A percentile compares a stretch with the other conserved stretches of the same genome.
Conservation (phyloP, 2,329 filamentous ascomycete genomes). For the Lecanoromycetidae sp. region DNA sequence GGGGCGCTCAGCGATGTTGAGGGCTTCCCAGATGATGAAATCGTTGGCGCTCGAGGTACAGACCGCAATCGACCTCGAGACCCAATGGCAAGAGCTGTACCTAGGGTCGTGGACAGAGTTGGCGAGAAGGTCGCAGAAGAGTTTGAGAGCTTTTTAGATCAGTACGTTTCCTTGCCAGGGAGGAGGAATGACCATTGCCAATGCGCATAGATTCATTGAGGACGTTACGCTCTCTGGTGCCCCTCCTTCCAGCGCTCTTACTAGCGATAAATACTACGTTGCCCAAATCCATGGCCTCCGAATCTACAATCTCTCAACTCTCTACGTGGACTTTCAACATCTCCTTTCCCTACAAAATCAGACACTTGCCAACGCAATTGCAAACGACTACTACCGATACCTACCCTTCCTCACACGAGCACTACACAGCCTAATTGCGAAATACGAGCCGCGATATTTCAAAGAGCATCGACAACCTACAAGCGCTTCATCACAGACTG, state of each 20-base stretch:
- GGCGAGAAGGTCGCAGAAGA: slow-evolving; percentile 50
- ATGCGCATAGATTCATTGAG: slow-evolving; percentile 27
- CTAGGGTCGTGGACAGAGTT: slow-evolving; percentile 47
- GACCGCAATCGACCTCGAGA: slow-evolving; percentile 37
- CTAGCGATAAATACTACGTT: slow-evolving; percentile 53
- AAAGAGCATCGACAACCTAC: slow-evolving; percentile 79
- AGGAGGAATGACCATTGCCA: slow-evolving; percentile 17
- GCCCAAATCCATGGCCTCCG: slow-evolving; percentile 53
- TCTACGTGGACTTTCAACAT: slow-evolving; percentile 63
- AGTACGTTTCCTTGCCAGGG: slow-evolving; percentile 28
- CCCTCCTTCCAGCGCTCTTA: slow-evolving; percentile 42
- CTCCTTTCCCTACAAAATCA: slow-evolving; percentile 65
- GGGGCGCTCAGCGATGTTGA: slow-evolving; percentile 44
- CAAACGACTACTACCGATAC: slow-evolving; percentile 88
- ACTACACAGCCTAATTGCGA: slow-evolving; percentile 84
- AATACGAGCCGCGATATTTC: slow-evolving; percentile 90
- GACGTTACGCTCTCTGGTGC: slow-evolving; percentile 43
- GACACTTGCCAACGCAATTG: slow-evolving; percentile 71
- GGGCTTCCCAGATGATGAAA: slow-evolving; percentile 49
- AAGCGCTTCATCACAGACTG: slow-evolving; percentile 58
- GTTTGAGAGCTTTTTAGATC: slow-evolving; percentile 53
- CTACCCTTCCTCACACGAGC: slow-evolving; percentile 80
- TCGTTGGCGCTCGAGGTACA: slow-evolving; percentile 43
- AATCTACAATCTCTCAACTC: slow-evolving; percentile 50
- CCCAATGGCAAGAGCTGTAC: slow-evolving; percentile 40